A percentile compares a stretch with the other conserved stretches of the same genome.
phyloP scores from a whole-genome alignment of 305 asterid species.

The Fraxinus angustifolia region DNA sequence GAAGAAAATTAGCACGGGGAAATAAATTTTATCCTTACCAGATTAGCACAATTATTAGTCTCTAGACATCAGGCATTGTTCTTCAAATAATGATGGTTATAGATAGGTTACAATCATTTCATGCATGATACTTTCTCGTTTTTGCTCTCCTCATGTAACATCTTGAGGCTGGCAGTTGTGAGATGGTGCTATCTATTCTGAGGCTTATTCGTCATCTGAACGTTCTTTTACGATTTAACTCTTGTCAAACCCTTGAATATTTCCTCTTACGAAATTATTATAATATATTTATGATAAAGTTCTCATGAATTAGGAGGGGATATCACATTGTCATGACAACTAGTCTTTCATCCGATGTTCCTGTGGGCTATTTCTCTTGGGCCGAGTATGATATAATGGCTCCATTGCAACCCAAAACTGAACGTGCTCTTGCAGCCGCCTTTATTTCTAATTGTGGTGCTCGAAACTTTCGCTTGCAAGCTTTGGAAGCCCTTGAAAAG shows the following conservation, averaged over 20 bases:
- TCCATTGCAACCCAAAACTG: conserved; percentile 78
- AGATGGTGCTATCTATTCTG: neutral
- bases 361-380: conserved; percentile 99
- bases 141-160: neutral
- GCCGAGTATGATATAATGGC: conserved; percentile 97
- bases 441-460: conserved; percentile 95
- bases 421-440: conserved; percentile 79
- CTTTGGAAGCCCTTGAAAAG: conserved; percentile 76
- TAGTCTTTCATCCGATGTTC: conserved; percentile 97
- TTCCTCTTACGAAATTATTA: neutral
- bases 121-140: neutral
- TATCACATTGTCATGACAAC: conserved; percentile 86
- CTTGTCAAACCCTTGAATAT: neutral
- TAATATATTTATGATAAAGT: conserved; percentile 1
- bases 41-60: neutral
- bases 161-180: neutral
- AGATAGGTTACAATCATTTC: neutral
- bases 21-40: neutral
- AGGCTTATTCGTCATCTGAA: neutral
- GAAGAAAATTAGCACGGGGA: neutral
- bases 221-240: neutral
- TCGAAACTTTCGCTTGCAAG: conserved; percentile 83
- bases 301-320: conserved; percentile 57
- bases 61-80: neutral
- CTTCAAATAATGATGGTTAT: neutral